Base-by-base conservation (phyloP, 768 basidiomycete species). In the Mycena belliarum region DNA sequence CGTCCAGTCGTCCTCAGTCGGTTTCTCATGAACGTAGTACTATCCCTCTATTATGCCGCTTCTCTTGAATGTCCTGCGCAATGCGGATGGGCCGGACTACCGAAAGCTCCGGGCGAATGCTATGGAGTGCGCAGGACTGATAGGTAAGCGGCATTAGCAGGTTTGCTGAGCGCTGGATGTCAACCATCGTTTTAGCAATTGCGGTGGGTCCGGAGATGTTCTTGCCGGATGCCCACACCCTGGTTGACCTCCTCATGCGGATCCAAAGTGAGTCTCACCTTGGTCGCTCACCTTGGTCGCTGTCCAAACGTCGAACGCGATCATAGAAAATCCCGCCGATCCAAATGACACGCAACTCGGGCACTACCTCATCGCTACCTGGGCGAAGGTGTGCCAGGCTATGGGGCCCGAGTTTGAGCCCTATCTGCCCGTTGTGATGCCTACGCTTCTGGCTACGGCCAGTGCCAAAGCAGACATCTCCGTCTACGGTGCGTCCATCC, bases 91-190 rank as follows among this genome's bases (percentile, higher is more conserved):
- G 7, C 69, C 79, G 0, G 85, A 87, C 49, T 87, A 89, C 69
- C 76, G 79, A 24, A 87, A 86, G 67, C 66, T 95, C 49, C 77
- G 89, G 23, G 82, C 85, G 38, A 92, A 94, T 67, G 91, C 91
- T 0, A 94, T 96, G 90, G 93, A 95, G 68, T 94, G 93, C 69
- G 92, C 91, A 0, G 90, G 90, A 9, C 75, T 93, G 21, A 88
- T 93, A 59, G 93, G 93, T 93, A 55, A 47, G 29, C 40, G 21
- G 49, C 1, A 15, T 26, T 8, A 12, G 6, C 29, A 12, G 29
- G 23, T 4, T 24, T 24, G 23, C 32, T n/a, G 33, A 23, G 49
- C 21, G 35, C 26, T 23, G 38, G 28, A 26, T 28, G 26, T 18
- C 53, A 16, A 59, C n/a, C n/a, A 29, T 21, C 28, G 9, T 40